Evolutionary conservation across 306 rosid species (phyloP).

Genomic region (Mimosa pudica): DNA sequence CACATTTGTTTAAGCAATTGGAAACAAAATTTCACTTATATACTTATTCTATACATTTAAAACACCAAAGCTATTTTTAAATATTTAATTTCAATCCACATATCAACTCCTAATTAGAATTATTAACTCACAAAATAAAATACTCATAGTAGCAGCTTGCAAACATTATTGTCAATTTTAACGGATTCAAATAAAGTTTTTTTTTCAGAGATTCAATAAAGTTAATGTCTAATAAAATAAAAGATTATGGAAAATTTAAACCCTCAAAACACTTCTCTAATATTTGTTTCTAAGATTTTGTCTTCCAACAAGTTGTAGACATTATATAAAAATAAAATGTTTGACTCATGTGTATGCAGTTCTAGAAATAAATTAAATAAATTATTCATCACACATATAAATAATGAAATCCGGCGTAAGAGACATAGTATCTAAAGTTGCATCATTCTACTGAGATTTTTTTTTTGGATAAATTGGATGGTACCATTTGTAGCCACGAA

Average conservation of each 20-base stretch:
- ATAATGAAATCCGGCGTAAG: neutral
- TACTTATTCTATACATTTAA: too few species aligned
- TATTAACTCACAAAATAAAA: too few species aligned
- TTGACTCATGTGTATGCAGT: neutral
- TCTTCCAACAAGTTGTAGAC: neutral
- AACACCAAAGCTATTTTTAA: too few species aligned
- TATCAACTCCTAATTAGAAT: too few species aligned
- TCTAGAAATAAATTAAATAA: neutral
- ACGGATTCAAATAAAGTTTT: neutral
- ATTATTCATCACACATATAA: neutral
- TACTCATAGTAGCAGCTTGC: too few species aligned
- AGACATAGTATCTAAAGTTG: neutral
- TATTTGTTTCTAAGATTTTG: neutral
- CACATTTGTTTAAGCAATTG: too few species aligned
- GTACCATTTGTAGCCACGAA: neutral
- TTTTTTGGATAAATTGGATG: neutral
- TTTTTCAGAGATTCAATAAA: too few species aligned
- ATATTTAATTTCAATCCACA: too few species aligned
- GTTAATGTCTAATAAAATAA: neutral
- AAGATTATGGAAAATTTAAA: too few species aligned
- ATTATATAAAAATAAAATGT: neutral
- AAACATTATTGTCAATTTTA: too few species aligned
- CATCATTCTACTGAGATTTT: neutral
- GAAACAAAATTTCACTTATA: too few species aligned
- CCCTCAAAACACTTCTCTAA: neutral